These are phyloP conservation scores for Pestalotiopsis sp. DNA, from an alignment of 2,329 filamentous ascomycete genomes.

Conservation along the genomic window DNA sequence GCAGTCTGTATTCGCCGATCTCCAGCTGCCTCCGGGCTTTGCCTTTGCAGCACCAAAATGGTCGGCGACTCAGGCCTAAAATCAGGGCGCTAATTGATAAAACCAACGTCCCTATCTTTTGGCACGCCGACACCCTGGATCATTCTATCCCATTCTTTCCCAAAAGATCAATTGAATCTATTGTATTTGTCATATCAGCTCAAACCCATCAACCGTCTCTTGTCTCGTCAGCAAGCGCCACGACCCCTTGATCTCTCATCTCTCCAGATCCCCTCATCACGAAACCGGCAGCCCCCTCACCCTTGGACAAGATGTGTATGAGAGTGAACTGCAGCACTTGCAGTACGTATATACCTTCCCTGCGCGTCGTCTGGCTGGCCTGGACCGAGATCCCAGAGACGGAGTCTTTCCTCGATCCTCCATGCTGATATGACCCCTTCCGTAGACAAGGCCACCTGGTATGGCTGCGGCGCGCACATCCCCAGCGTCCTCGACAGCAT, in stretches of 20 bases:
- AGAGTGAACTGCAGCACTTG: constrained; percentile 64
- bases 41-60: not conserved
- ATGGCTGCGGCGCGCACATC: constrained; percentile 66
- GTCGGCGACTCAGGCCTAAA: not conserved
- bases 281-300: not conserved
- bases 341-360: constrained; percentile 47
- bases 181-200: not conserved
- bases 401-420: constrained; percentile 6
- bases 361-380: no score
- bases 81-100: not conserved
- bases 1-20: not conserved
- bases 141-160: not conserved
- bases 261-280: not conserved
- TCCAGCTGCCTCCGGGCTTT: not conserved
- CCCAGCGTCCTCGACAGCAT: constrained; percentile 63
- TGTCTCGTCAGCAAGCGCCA: no score
- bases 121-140: no score
- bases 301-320: constrained; percentile 59
- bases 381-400: not conserved
- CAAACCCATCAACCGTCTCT: not conserved
- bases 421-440: constrained; percentile 13
- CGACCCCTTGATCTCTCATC: not conserved
- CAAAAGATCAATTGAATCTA: not conserved
- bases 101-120: not conserved
- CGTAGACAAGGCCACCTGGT: constrained; percentile 64